Evolutionary conservation across 2,329 filamentous ascomycete species (phyloP).

Genomic region (Aureobasidium mangrovei): DNA sequence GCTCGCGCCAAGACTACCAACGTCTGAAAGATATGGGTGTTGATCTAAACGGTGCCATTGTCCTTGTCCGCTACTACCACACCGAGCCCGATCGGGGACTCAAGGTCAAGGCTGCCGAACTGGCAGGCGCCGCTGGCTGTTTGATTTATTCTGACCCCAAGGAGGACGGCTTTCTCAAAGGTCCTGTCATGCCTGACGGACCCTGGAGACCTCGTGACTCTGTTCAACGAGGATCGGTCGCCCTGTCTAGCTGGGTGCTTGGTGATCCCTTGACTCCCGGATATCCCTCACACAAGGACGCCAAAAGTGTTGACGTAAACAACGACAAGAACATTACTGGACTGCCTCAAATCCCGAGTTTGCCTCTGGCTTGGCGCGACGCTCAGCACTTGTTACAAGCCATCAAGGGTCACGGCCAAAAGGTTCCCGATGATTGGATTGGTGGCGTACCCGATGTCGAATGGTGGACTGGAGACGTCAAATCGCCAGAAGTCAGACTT

Average conservation of each 20-base stretch:
- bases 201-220: constrained; percentile 72
- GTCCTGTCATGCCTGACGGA: constrained; percentile 65
- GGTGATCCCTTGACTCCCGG: constrained; percentile 92
- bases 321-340: constrained; percentile 58
- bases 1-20: constrained; percentile 74
- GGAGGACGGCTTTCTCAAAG: constrained; percentile 71
- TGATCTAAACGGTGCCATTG: constrained; percentile 69
- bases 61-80: constrained; percentile 72
- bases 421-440: constrained; percentile 61
- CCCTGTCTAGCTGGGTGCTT: constrained; percentile 70
- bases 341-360: constrained; percentile 74
- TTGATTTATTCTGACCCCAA: constrained; percentile 87
- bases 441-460: constrained; percentile 69
- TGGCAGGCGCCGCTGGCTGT: constrained; percentile 77
- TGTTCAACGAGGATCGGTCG: constrained; percentile 74
- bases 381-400: constrained; percentile 69
- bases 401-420: constrained; percentile 64
- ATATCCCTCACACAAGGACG: constrained; percentile 61
- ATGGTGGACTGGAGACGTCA: constrained; percentile 75
- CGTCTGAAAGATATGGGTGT: constrained; percentile 61
- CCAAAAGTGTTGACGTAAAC: constrained; percentile 50
- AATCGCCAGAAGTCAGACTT: constrained; percentile 69
- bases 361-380: constrained; percentile 84
- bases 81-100: constrained; percentile 62
- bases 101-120: constrained; percentile 84